phyloP scores from a whole-genome alignment of 331 rosid species.

The Rosa hybrid region DNA sequence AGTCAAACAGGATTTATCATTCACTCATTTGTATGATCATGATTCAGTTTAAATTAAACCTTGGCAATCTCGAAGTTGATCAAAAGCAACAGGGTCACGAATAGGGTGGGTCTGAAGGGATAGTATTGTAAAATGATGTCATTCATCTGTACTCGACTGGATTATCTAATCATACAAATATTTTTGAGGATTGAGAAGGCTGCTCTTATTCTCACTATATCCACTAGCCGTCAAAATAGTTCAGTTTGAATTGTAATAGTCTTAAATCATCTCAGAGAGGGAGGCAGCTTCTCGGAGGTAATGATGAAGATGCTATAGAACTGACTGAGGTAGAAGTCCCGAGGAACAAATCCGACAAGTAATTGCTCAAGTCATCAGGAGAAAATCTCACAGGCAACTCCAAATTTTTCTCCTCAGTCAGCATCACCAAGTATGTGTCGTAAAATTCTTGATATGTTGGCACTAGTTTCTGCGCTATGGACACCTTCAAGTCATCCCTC shows the following conservation, averaged over 20 bases:
- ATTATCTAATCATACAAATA: background rate
- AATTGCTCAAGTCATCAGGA: constrained; percentile 55
- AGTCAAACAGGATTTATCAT: background rate
- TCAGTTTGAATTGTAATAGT: constrained; percentile 10
- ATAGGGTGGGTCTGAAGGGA: background rate
- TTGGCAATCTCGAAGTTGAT: background rate
- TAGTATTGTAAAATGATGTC: constrained; percentile 9
- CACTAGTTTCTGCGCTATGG: constrained; percentile 45
- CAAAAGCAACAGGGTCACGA: background rate
- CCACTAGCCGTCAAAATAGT: background rate
- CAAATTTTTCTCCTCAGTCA: constrained; percentile 34
- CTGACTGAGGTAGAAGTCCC: constrained; percentile 34
- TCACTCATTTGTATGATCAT: background rate
- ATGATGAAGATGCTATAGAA: constrained; percentile 22
- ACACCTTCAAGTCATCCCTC: constrained; percentile 48
- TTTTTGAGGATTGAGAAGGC: background rate
- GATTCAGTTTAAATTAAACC: background rate
- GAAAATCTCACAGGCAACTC: constrained; percentile 30
- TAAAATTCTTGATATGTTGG: constrained; percentile 42
- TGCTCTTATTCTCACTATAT: background rate
- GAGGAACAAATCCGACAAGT: constrained; percentile 54
- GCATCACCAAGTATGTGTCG: constrained; percentile 4
- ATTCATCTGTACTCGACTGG: background rate
- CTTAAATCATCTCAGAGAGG: constrained; percentile 1
- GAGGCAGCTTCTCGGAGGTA: constrained; percentile 15